Evolutionary conservation across 73 alveolate genomes (phyloP).

Genomic region (Tetrahymena borealis): DNA sequence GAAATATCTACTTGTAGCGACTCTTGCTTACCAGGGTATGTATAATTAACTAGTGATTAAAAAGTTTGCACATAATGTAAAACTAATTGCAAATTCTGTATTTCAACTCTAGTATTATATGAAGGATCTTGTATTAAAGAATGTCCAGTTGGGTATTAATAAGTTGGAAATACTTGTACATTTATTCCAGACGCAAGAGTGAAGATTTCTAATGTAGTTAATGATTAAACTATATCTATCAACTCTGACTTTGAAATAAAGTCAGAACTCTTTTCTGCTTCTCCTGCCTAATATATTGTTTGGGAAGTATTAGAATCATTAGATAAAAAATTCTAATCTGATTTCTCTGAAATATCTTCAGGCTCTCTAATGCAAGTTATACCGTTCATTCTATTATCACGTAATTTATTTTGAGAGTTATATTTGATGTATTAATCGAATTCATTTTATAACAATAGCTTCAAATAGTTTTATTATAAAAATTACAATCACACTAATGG

Average conservation of each 20-base stretch:
- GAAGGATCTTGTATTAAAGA: neutral
- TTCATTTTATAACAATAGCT: neutral
- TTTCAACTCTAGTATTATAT: neutral
- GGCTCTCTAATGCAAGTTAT: neutral
- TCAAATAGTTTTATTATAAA: neutral
- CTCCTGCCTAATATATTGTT: neutral
- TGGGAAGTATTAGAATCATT: neutral
- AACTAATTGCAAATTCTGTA: neutral
- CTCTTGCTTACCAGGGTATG: neutral
- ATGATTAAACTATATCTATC: neutral
- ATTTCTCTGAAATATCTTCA: neutral
- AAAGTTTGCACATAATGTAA: neutral
- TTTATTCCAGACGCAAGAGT: neutral
- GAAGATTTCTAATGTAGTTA: neutral
- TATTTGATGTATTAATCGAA: too few species aligned
- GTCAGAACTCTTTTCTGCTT: neutral
- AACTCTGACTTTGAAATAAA: neutral
- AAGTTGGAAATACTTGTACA: neutral
- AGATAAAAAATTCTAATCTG: neutral
- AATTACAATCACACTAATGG: neutral
- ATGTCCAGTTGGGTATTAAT: neutral
- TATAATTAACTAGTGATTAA: neutral
- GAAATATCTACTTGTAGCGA: neutral
- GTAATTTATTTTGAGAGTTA: too few species aligned
- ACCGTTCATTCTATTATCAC: neutral